These are phyloP conservation scores for Ananas comosus DNA, from an alignment of 176 grass and related monocot genomes.

Conservation along the genomic window DNA sequence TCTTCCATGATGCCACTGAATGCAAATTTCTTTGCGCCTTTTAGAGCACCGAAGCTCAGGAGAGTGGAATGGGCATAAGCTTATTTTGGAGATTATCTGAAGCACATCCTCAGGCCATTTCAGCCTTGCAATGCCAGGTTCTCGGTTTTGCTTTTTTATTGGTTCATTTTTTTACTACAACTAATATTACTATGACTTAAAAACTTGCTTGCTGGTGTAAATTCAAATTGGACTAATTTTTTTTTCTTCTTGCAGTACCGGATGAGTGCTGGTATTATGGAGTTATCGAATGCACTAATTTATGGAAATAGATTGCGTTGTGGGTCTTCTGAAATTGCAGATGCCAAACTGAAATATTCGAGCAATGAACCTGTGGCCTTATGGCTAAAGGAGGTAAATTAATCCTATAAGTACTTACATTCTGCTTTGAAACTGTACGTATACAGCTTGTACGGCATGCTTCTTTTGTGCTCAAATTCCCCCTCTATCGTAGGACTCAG, in stretches of 20 bases:
- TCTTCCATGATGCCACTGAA: conserved; percentile 9
- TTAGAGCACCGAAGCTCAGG: conserved; percentile 81
- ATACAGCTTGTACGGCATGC: too few species aligned
- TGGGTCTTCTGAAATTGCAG: conserved; percentile 73
- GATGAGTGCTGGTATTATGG: conserved; percentile 97
- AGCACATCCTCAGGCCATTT: conserved; percentile 91
- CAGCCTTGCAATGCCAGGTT: conserved; percentile 83
- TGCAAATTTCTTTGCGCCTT: background rate
- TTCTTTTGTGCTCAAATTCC: too few species aligned
- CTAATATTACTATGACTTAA: too few species aligned
- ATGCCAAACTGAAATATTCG: conserved; percentile 67
- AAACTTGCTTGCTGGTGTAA: background rate
- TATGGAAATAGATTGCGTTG: conserved; percentile 75
- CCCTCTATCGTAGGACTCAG: too few species aligned
- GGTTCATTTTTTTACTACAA: background rate
- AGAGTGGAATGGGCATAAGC: conserved; percentile 90
- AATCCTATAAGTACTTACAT: conserved; percentile 1
- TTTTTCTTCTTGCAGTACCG: conserved; percentile 54
- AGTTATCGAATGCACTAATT: conserved; percentile 80
- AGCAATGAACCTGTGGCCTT: conserved; percentile 29
- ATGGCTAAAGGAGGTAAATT: conserved; percentile 68
- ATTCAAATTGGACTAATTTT: background rate
- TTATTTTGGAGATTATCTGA: conserved; percentile 97
- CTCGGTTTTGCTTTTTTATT: background rate
- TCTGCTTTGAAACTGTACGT: background rate